Evolutionary conservation across 1,284 basidiomycete genomes (phyloP), one percentile per base, ranked within the genome.

Genomic region (Xerocomus cyaneibrunnescens): DNA sequence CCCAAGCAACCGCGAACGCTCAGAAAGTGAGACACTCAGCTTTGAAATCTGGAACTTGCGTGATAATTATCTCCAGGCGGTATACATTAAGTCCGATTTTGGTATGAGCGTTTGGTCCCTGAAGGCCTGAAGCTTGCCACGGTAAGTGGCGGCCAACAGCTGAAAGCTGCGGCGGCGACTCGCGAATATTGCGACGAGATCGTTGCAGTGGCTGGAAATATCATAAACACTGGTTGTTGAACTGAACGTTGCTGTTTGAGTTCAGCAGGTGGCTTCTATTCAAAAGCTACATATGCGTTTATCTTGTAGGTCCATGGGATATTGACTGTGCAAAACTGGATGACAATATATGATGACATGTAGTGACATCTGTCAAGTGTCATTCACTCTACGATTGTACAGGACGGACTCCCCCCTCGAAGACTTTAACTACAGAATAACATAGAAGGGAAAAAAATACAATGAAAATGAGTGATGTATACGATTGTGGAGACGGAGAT

Each of bases 21-120:
- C 22, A 41, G 32, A 47, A 57, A 57, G 58, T 59, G 57, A 59
- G 56, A 60, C 55, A 58, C 31, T 48, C 39, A 28, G 28, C 37
- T 42, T 25, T 47, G 21, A 25, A 30, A 52, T 51, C 37, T 37
- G 42, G 40, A 34, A 42, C 30, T 57, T 50, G 44, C 55, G 57
- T 61, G 41, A 59, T 42, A 28, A 12, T 23, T 43, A 39, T 49
- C 39, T 50, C 46, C 30, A n/a, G 37, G 30, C 3, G 31, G 54
- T 19, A 42, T 19, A n/a, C 22, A 37, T 31, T 2, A 34, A 34
- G 19, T 21, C 45, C 43, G 49, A 32, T 39, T 49, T 19, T 40
- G 45, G 44, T 34, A 36, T 30, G 13, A 6, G 12, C 7, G 2
- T 39, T 4, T 13, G 27, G 34, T 38, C 48, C 35, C 42, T 50